Conservation (phyloP, 2,329 filamentous ascomycete species). For the Talaromyces rugulosus region DNA sequence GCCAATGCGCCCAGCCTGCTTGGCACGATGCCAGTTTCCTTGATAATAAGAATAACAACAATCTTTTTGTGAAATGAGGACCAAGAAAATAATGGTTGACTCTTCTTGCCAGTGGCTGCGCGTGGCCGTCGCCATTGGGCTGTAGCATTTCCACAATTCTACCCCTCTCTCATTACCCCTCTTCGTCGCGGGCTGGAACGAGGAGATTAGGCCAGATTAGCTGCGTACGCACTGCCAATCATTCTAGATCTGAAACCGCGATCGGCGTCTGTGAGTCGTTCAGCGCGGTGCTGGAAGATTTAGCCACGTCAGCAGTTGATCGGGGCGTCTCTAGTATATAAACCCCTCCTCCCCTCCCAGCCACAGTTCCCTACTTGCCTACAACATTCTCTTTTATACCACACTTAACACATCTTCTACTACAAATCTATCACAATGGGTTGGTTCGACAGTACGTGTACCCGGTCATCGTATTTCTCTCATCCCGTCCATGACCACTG, state of each 20-base stretch:
- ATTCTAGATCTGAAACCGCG: not conserved
- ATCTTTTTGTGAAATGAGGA: too few relatives aligned
- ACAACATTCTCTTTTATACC: not conserved
- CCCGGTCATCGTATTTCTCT: slow-evolving; percentile 40
- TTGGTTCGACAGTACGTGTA: slow-evolving; percentile 20
- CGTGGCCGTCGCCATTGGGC: not conserved
- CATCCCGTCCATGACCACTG: slow-evolving; percentile 19
- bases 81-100: not conserved
- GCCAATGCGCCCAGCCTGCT: not conserved
- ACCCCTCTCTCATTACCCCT: not conserved
- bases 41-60: too few relatives aligned
- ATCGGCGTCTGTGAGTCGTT: not conserved
- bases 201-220: not conserved
- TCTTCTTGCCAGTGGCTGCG: not conserved
- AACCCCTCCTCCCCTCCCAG: not conserved
- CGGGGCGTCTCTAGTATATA: not conserved
- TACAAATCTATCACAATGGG: slow-evolving; percentile 19
- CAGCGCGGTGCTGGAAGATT: not conserved
- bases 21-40: not conserved
- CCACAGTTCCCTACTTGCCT: not conserved
- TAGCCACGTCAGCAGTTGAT: not conserved
- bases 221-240: not conserved
- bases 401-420: not conserved
- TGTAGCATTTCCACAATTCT: not conserved
- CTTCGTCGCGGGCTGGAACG: not conserved